Base-by-base conservation (phyloP, 2,329 filamentous ascomycete species). In the Colletotrichum chlorophyti region DNA sequence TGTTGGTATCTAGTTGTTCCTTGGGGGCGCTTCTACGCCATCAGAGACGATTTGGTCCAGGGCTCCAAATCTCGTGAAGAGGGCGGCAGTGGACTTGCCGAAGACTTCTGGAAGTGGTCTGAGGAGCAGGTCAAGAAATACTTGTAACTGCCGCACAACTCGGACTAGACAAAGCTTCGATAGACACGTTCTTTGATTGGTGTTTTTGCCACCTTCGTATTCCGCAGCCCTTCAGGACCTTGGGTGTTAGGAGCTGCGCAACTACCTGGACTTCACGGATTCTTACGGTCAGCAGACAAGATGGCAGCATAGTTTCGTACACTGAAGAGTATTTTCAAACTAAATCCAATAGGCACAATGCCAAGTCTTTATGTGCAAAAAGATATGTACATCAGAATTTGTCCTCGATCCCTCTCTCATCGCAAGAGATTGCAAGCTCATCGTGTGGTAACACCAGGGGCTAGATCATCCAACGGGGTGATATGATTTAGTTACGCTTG, bases 71-170 rank as follows among this genome's bases (percentile, higher is more conserved):
- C 67, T 2, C 65, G 69, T 46, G 64, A 65, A 2, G 74, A 78
- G 40, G 75, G 76, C 2, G 76, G 76, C 2, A 72, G 66, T 5
- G 76, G 74, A 2, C 65, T 65, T 15, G 72, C 67, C 1, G 64
- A 69, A 47, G 68, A 69, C 42, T 78, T 78, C 43, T 79, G 74
- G 75, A 64, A 72, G 4, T 79, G 76, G 77, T 71, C 68, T 1
- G 70, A 77, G 53, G 69, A 71, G 14, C 74, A 79, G 32, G 63
- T 76, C 15, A 68, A 69, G 29, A 34, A 53, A 6, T 53, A 63
- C 26, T 29, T 17, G 19, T 12, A 29, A 19, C 11, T 19, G 9
- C 11, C n/a, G n/a, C n/a, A n/a, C n/a, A n/a, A n/a, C n/a, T n/a
- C n/a, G n/a, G n/a, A n/a, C n/a, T n/a, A n/a, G n/a, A n/a, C n/a